Conservation (phyloP, 306 rosid genomes). For the Casuarina equisetifolia region DNA sequence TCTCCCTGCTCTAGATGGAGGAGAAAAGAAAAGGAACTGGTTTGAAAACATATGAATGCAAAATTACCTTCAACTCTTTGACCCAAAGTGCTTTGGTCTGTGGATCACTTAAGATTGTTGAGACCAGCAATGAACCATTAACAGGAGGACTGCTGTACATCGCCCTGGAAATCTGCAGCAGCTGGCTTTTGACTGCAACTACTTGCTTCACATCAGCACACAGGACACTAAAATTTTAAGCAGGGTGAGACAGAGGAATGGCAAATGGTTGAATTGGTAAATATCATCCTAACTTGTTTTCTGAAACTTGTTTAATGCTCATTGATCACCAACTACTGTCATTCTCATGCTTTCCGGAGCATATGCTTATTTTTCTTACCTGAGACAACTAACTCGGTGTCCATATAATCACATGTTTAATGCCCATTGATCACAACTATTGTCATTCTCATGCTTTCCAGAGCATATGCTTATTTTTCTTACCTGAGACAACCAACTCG, state of each 20-base stretch:
- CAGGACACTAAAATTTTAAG: slow-evolving; percentile 28
- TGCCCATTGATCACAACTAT: background rate
- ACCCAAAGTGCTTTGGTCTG: slow-evolving; percentile 33
- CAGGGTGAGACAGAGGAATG: background rate
- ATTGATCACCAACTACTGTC: background rate
- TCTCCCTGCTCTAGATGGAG: background rate
- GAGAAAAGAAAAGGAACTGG: background rate
- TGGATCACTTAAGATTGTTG: slow-evolving; percentile 35
- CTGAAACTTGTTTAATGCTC: background rate
- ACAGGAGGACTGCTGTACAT: slow-evolving; percentile 44
- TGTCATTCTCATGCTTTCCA: background rate
- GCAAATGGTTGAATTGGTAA: background rate
- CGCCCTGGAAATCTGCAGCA: slow-evolving; percentile 39
- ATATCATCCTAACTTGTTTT: background rate
- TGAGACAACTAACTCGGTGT: slow-evolving; percentile 43
- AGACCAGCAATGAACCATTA: slow-evolving; percentile 36
- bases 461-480: background rate
- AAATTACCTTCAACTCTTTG: slow-evolving; percentile 38
- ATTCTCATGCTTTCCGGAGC: background rate
- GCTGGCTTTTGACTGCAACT: slow-evolving; percentile 32
- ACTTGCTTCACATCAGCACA: slow-evolving; percentile 33
- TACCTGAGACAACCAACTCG: slow-evolving; percentile 45
- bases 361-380: slow-evolving; percentile 19
- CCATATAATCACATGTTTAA: slow-evolving; percentile 45
- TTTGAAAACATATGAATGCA: background rate